Base-by-base conservation (phyloP, 495 filamentous ascomycete genomes). In the Aspergillus incahuasiensis region DNA sequence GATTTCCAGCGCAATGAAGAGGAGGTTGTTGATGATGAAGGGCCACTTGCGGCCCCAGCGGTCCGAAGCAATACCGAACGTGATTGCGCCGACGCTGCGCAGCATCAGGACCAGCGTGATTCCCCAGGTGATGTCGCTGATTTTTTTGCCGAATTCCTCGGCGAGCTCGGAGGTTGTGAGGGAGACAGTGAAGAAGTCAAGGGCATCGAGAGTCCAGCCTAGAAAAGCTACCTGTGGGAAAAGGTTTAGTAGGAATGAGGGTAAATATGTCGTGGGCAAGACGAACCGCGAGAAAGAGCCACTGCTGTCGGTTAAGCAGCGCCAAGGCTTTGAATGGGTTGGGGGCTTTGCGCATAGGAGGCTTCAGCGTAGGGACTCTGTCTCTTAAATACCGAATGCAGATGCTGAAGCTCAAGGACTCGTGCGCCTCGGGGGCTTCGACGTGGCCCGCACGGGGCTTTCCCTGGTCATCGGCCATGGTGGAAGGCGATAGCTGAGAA, bases 131-230 rank as follows among this genome's bases (percentile, higher is more conserved):
- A 95, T 94, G 39, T 94, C 84, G 3, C 85, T 81, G 34, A 86
- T 86, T 41, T 78, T 72, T 59, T 80, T 82, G 54, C 75, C 77
- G 60, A 94, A 95, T 1, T 72, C 68, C 59, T 83, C 68, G 22
- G 88, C 84, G 24, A 95, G 76, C 28, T 90, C 70, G 5, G 71
- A 69, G 19, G 90, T 82, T 0, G 89, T 91, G 52, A 95, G 68
- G 6, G 86, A 89, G 61, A 94, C 89, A 57, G 88, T 92, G 76
- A 95, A 95, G 77, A 95, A 95, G 65, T 95, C 90, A 57, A 94
- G 92, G 13, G 90, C 83, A 67, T 95, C 90, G 87, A 89, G 92
- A 0, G 85, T 83, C 88, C 88, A 92, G 11, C 80, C 88, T 16
- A 78, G 57, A 56, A 89, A 90, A 6, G 83, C 86, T 59, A 87